A percentile compares a stretch with the other conserved stretches of the same genome.
Evolutionary conservation across 179 eudicot species (phyloP).

Genomic region (Gypsophila paniculata): DNA sequence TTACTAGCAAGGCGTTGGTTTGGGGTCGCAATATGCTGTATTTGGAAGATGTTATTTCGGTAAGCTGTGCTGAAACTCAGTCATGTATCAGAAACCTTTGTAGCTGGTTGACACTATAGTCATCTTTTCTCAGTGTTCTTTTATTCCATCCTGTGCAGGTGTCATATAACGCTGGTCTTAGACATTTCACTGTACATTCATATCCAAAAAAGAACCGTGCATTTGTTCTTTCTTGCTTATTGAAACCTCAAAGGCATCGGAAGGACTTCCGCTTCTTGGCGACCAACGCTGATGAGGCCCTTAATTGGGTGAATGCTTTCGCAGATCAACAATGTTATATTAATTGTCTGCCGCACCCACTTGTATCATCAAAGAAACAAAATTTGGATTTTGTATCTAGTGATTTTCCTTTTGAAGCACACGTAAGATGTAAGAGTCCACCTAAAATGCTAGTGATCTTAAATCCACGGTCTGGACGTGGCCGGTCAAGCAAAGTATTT

Average conservation of each 20-base stretch:
- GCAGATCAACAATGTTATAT: constrained; percentile 96
- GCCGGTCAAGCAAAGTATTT: constrained; percentile 93
- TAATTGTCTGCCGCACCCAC: constrained; percentile 87
- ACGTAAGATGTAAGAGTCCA: constrained; percentile 75
- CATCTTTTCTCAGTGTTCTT: constrained; percentile 9
- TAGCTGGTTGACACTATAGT: constrained; percentile 9
- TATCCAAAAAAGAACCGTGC: constrained; percentile 66
- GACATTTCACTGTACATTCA: constrained; percentile 86
- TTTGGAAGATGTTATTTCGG: constrained; percentile 91
- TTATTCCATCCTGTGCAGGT: constrained; percentile 46
- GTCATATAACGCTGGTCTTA: constrained; percentile 69
- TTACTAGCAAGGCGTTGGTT: constrained; percentile 88
- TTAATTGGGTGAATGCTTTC: constrained; percentile 91
- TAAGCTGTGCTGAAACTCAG: constrained; percentile 33
- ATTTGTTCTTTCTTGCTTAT: constrained; percentile 52
- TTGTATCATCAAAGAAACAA: constrained; percentile 80
- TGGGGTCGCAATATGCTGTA: constrained; percentile 73
- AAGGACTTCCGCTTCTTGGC: constrained; percentile 92
- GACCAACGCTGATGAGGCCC: constrained; percentile 73
- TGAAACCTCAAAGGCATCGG: constrained; percentile 56
- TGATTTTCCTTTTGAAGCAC: constrained; percentile 63
- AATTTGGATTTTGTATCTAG: constrained; percentile 46
- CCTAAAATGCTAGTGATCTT: constrained; percentile 86
- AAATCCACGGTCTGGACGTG: constrained; percentile 95
- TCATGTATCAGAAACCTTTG: constrained; percentile 13